Evolutionary conservation across 768 basidiomycete genomes (phyloP).

Genomic region (Neoboletus brunneissimus): DNA sequence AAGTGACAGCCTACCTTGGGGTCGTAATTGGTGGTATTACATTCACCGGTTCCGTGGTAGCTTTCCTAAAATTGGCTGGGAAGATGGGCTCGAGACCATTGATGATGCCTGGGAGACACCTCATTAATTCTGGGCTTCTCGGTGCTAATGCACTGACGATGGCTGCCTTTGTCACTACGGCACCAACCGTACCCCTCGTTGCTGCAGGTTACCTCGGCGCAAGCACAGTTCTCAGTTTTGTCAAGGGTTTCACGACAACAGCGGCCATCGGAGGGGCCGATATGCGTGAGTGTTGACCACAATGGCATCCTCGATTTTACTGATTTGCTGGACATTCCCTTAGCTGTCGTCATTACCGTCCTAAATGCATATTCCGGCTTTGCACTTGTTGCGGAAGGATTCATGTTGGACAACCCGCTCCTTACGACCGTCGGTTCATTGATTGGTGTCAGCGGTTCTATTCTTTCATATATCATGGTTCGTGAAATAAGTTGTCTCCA

Average conservation of each 20-base stretch:
- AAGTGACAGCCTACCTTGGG: constrained; percentile 82
- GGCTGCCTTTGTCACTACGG: constrained; percentile 72
- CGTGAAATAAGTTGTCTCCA: constrained; percentile 16
- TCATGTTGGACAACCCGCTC: constrained; percentile 86
- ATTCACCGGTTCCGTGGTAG: constrained; percentile 87
- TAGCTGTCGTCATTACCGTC: constrained; percentile 88
- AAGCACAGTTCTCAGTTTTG: constrained; percentile 75
- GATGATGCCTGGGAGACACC: constrained; percentile 70
- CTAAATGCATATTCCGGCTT: constrained; percentile 90
- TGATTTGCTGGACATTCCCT: constrained; percentile 6
- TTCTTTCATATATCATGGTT: constrained; percentile 92
- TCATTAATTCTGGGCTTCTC: constrained; percentile 70
- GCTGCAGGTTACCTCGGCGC: constrained; percentile 77
- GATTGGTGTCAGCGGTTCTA: constrained; percentile 88
- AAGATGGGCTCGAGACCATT: constrained; percentile 75
- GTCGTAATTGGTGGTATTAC: constrained; percentile 86
- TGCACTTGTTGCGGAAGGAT: constrained; percentile 88
- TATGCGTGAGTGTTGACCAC: constrained; percentile 64
- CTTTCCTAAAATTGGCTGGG: constrained; percentile 84
- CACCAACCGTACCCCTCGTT: constrained; percentile 65
- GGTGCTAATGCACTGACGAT: constrained; percentile 69
- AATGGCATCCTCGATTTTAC: background rate
- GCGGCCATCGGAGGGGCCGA: constrained; percentile 92
- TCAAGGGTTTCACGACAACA: constrained; percentile 84
- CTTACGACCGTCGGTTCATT: constrained; percentile 81